Percentiles rank a stretch among this genome's conserved stretches.
These are phyloP conservation scores for Elsinoe fawcettii DNA, from an alignment of 2,329 filamentous ascomycete species.

Conservation along the genomic window DNA sequence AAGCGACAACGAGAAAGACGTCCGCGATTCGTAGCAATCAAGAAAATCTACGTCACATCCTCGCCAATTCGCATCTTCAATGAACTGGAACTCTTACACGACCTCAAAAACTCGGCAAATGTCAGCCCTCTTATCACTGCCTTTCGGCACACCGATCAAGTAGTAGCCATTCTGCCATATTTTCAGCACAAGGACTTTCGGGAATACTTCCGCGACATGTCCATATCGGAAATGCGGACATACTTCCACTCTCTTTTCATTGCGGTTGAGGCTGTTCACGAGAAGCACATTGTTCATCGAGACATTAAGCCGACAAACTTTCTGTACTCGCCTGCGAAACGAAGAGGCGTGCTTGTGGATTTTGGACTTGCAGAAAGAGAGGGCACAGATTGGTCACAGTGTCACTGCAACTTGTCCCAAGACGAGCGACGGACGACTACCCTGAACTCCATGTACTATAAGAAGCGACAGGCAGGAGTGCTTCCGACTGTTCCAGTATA, in stretches of 20 bases:
- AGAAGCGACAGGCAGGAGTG: conserved; percentile 21
- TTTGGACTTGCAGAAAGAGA: conserved; percentile 85
- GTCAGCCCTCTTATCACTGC: conserved; percentile 95
- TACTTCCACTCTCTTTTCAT: conserved; percentile 87
- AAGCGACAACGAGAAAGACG: conserved; percentile 34
- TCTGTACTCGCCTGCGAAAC: conserved; percentile 73
- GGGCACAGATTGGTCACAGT: conserved; percentile 67
- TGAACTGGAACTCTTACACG: conserved; percentile 86
- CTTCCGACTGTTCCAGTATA: conserved; percentile 52
- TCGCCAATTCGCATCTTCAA: conserved; percentile 90
- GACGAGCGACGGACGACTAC: conserved; percentile 53
- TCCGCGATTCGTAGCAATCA: conserved; percentile 84
- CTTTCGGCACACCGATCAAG: conserved; percentile 90
- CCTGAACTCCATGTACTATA: conserved; percentile 40
- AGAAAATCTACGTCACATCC: conserved; percentile 99
- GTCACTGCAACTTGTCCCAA: conserved; percentile 65
- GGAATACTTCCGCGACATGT: conserved; percentile 87
- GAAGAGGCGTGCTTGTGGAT: conserved; percentile 89
- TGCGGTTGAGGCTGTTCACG: conserved; percentile 75
- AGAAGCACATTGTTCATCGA: conserved; percentile 76
- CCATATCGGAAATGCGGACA: conserved; percentile 73
- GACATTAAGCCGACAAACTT: conserved; percentile 99
- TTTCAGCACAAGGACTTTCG: conserved; percentile 94
- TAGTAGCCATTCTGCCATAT: conserved; percentile 89
- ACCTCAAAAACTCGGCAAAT: conserved; percentile 71